Base-by-base conservation (phyloP, 2,329 filamentous ascomycete genomes). In the Claviceps sp. region DNA sequence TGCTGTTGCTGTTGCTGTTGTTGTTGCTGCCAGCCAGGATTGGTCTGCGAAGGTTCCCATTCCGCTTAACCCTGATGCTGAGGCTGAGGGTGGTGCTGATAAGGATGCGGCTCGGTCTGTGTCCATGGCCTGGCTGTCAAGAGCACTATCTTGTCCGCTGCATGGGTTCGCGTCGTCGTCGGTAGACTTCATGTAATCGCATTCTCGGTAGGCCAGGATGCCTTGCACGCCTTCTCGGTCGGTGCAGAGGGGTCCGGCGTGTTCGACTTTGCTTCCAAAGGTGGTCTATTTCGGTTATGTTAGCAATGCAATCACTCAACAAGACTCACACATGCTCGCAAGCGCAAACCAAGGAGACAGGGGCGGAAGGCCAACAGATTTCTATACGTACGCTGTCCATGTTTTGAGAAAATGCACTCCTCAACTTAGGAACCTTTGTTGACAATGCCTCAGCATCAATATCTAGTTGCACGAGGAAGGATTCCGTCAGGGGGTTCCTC, bases 401-500 rank as follows among this genome's bases (percentile, higher is more conserved):
- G 51, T 70, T 73, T 46, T 76, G 73, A n/a, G 76, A 70, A 47
- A 81, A 80, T 1, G 74, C 74, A 26, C 71, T 65, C 56, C 71
- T 75, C 20, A 82, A 70, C 54, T 76, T 79, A 8, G 75, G 79
- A 56, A 79, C 81, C 58, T 76, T 74, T 55, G 81, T 67, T 13
- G 82, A 80, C 26, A 88, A 74, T 11, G 80, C 82, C 64, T 94
- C 87, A 4, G 97, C 76, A 61, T 98, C 93, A 16, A 96, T 85
- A 58, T 97, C 89, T 5, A 97, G 73, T 65, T 97, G 93, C 3
- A 93, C 87, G 38, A 97, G 71, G 69, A 97, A 97, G 0, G 91
- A 96, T 63, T 96, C 90, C 0, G 91, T 95, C 48, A 98, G 73
- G 0, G 90, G 90, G 58, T 95, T 96, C 60, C 86, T 86, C 53